Evolutionary conservation across 306 rosid genomes (phyloP), one percentile per base, ranked within the genome.

Genomic region (Cucurbita maxima): DNA sequence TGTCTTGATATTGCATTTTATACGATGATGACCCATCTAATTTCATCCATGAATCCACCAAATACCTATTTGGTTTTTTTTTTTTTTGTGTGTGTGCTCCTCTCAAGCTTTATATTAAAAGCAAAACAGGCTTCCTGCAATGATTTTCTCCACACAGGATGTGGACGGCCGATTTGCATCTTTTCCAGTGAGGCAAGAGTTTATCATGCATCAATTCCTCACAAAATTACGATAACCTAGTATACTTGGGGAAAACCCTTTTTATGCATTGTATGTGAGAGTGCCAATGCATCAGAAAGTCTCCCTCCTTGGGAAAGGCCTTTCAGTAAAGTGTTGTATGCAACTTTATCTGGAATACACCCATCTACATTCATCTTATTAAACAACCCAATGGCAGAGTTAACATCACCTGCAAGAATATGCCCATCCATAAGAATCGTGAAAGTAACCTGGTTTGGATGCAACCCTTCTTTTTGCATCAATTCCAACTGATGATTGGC

Each of bases 391-490:
- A 84, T 62, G 56, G 80, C 83, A 58, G 75, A 37, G 52, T 78
- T 61, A 66, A 81, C 74, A 81, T 84, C 80, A 37, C 75, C 83
- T 5, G 70, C 78, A 51, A n/a, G 78, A 40, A 84, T 77, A 71
- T 75, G 71, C 60, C 85, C 83, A 71, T 63, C 75, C 25, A 84
- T 77, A 45, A 84, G 88, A 50, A 84, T 79, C 8, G 88, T 81
- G 60, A 78, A 79, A 73, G 85, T 81, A 15, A 84, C 83, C 3
- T 76, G 82, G 75, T 81, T 81, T 58, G 88, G 85, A n/a, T 38
- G n/a, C 10, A 79, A 57, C 48, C 82, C 88, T 74, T 84, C 82
- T 4, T 68, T 79, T 81, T 76, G 82, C 88, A 84, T 84, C 72
- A 75, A 43, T 52, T 84, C 82, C 20, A 81, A 75, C 5, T 76